Percentiles rank a stretch among this genome's conserved stretches.
phyloP scores from a whole-genome alignment of 2,329 filamentous ascomycete genomes.

The Parastagonospora avenae region DNA sequence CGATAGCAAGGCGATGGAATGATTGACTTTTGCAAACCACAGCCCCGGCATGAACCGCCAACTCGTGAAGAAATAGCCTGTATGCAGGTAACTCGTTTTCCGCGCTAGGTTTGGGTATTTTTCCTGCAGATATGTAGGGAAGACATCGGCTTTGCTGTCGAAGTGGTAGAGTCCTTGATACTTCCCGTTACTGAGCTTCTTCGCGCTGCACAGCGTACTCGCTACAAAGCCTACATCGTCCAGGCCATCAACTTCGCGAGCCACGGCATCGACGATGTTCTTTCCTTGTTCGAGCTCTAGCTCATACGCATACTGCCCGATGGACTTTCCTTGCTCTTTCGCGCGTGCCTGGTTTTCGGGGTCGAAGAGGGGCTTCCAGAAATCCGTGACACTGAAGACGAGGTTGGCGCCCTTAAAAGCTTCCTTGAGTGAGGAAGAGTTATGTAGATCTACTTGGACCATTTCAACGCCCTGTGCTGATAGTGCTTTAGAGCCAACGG shows the following conservation, averaged over 20 bases:
- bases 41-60: slow-evolving; percentile 18
- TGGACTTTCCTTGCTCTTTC: slow-evolving; percentile 17
- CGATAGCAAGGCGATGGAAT: too few species aligned
- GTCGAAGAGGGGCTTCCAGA: slow-evolving; percentile 26
- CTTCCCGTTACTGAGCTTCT: slow-evolving; percentile 29
- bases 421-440: slow-evolving; percentile 26
- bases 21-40: slow-evolving; percentile 22
- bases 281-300: slow-evolving; percentile 32
- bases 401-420: slow-evolving; percentile 46
- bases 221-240: slow-evolving; percentile 28
- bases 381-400: slow-evolving; percentile 49
- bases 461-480: slow-evolving; percentile 46
- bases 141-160: slow-evolving; percentile 33
- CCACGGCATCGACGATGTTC: slow-evolving; percentile 36
- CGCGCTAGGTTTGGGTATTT: slow-evolving; percentile 20
- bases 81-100: slow-evolving; percentile 26
- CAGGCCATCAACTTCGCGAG: slow-evolving; percentile 18
- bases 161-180: slow-evolving; percentile 33
- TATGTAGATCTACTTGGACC: slow-evolving; percentile 23
- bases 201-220: slow-evolving; percentile 26
- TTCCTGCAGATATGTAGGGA: slow-evolving; percentile 25
- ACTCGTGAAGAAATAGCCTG: slow-evolving; percentile 28
- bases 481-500: slow-evolving; percentile 22
- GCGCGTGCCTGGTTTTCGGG: slow-evolving; percentile 20
- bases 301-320: slow-evolving; percentile 28